A percentile compares a stretch with the other conserved stretches of the same genome.
Evolutionary conservation across 257 asterid genomes (phyloP).

Genomic region (Craterostigma plantagineum): DNA sequence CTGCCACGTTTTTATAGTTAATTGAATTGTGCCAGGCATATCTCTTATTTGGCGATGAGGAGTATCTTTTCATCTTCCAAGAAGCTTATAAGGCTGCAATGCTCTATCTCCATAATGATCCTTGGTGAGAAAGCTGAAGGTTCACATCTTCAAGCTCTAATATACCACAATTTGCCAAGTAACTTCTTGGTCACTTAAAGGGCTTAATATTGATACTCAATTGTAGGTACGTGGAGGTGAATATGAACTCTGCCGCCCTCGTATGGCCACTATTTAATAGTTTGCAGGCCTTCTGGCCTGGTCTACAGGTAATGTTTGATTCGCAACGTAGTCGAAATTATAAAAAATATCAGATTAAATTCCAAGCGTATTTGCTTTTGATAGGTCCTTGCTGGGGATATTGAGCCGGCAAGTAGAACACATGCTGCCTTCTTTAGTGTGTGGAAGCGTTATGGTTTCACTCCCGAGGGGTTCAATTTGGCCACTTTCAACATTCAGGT

Average conservation of each 20-base stretch:
- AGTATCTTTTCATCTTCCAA: constrained; percentile 84
- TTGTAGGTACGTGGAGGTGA: constrained; percentile 90
- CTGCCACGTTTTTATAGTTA: constrained; percentile 6
- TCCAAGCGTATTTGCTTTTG: constrained; percentile 15
- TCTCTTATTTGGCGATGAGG: constrained; percentile 89
- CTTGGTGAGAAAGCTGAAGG: constrained; percentile 43
- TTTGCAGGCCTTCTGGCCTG: constrained; percentile 99
- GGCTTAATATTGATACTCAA: no score
- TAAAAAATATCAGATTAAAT: not conserved
- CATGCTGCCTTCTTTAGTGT: constrained; percentile 93
- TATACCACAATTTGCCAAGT: not conserved
- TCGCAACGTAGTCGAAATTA: constrained; percentile 8
- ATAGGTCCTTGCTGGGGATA: constrained; percentile 94
- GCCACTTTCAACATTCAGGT: constrained; percentile 90
- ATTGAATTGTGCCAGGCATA: constrained; percentile 45
- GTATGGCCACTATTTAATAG: constrained; percentile 98
- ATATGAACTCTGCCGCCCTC: constrained; percentile 94
- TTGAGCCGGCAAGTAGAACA: constrained; percentile 87
- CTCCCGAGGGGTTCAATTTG: constrained; percentile 96
- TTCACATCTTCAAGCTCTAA: no score
- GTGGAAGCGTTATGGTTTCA: constrained; percentile 91
- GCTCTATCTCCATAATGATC: constrained; percentile 79
- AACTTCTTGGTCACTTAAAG: no score
- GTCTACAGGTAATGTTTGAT: constrained; percentile 61
- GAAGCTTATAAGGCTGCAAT: constrained; percentile 94